Percentiles rank a stretch among this genome's conserved stretches.
These are phyloP conservation scores for Trichosporon asahii DNA, from an alignment of 1,284 basidiomycete species.

Conservation along the genomic window DNA sequence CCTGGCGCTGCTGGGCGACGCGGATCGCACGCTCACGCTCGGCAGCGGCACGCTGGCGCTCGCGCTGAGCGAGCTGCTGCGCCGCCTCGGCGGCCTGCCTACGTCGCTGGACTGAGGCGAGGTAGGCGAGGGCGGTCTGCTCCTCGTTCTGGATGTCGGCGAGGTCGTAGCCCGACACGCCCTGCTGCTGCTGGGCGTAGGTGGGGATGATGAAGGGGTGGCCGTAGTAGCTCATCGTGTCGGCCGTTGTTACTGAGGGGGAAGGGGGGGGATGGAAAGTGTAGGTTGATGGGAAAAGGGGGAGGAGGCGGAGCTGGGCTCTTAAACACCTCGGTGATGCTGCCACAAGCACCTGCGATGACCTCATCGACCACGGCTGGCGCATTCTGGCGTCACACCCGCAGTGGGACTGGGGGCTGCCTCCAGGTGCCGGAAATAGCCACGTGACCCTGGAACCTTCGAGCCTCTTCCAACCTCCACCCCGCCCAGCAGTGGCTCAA, in stretches of 20 bases:
- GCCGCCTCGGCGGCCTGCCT: conserved; percentile 36
- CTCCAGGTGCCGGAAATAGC: background rate
- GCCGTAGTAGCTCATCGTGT: conserved; percentile 22
- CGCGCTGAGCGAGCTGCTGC: conserved; percentile 27
- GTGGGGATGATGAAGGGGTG: conserved; percentile 20
- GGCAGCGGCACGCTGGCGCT: conserved; percentile 21
- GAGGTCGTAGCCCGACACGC: too few relatives aligned
- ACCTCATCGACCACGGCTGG: background rate
- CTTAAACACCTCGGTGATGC: conserved; percentile 2
- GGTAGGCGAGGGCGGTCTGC: conserved; percentile 42
- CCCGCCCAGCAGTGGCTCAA: background rate
- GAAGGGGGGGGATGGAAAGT: background rate
- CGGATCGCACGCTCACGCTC: conserved; percentile 21
- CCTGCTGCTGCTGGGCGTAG: background rate
- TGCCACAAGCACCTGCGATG: background rate
- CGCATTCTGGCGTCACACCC: background rate
- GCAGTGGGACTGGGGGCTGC: background rate
- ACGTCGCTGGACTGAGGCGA: conserved; percentile 40
- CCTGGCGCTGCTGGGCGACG: conserved; percentile 23
- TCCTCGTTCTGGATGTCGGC: conserved; percentile 38
- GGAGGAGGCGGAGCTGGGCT: background rate
- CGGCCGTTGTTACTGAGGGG: background rate
- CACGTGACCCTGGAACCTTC: conserved; percentile 11
- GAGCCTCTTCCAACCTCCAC: background rate
- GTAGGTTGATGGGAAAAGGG: background rate